These are phyloP conservation scores for Kalmanozyma brasiliensis DNA, from an alignment of 1,284 basidiomycete genomes.

Conservation along the genomic window DNA sequence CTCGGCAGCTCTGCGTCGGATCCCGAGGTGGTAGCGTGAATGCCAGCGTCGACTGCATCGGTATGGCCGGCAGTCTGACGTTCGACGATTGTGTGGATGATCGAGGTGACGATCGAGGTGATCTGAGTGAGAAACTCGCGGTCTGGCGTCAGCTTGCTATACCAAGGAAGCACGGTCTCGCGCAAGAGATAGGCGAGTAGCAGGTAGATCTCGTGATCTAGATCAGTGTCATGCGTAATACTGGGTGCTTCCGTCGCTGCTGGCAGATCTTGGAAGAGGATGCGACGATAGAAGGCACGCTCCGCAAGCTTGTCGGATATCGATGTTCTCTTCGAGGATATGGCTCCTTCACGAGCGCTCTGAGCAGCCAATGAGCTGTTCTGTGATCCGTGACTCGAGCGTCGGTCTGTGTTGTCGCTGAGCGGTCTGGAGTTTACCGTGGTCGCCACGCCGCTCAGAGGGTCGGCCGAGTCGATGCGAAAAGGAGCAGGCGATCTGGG, in stretches of 20 bases:
- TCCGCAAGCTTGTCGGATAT: conserved; percentile 20
- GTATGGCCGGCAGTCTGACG: conserved; percentile 9
- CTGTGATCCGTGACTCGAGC: no score
- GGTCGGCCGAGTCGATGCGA: conserved; percentile 9
- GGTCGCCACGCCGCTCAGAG: neutral
- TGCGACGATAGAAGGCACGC: conserved; percentile 42
- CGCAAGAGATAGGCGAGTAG: conserved; percentile 50
- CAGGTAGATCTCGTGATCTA: conserved; percentile 50
- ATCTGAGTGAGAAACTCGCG: conserved; percentile 48
- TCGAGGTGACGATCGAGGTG: conserved; percentile 28
- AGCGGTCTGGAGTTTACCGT: neutral
- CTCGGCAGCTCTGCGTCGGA: conserved; percentile 10
- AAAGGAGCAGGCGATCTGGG: conserved; percentile 25
- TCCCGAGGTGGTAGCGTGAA: neutral
- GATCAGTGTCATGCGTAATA: conserved; percentile 29
- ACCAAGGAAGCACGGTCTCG: conserved; percentile 56
- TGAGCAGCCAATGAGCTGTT: no score
- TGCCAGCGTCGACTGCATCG: no score
- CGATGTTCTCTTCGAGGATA: neutral
- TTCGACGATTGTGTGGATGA: conserved; percentile 21
- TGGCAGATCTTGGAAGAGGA: conserved; percentile 41
- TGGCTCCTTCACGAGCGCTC: no score
- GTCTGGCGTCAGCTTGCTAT: conserved; percentile 52
- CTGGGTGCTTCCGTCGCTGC: conserved; percentile 6
- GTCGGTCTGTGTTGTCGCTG: no score